A percentile compares a stretch with the other conserved stretches of the same genome.
These are phyloP conservation scores for Phoenix dactylifera DNA, from an alignment of 176 grass and related monocot species.

Conservation along the genomic window DNA sequence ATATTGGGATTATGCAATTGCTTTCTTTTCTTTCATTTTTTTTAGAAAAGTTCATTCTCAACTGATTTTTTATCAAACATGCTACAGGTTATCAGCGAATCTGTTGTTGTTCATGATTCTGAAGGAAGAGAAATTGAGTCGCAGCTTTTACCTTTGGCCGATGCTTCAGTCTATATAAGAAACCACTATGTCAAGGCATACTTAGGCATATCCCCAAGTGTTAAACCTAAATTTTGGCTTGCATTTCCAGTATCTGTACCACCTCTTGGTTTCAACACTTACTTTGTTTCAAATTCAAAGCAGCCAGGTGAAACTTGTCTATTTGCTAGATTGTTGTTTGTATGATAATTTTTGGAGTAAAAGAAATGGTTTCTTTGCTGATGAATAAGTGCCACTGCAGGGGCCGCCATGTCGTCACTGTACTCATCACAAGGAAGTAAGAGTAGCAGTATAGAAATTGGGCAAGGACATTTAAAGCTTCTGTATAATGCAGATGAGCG, in stretches of 20 bases:
- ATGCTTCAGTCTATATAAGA: conserved; percentile 45
- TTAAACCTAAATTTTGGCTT: conserved; percentile 84
- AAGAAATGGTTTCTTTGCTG: conserved; percentile 2
- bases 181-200: conserved; percentile 64
- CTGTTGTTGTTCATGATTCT: conserved; percentile 67
- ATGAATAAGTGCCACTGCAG: conserved; percentile 24
- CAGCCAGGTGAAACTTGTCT: conserved; percentile 42
- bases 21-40: too few relatives aligned
- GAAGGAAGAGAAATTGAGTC: conserved; percentile 84
- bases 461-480: conserved; percentile 70
- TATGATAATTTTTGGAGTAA: conserved; percentile 6
- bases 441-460: conserved; percentile 41
- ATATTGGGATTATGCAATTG: too few relatives aligned
- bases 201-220: conserved; percentile 32
- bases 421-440: conserved; percentile 47
- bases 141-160: conserved; percentile 64
- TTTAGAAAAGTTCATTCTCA: too few relatives aligned
- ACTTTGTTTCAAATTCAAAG: conserved; percentile 56
- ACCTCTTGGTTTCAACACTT: conserved; percentile 85
- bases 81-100: conserved; percentile 63
- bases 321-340: background rate
- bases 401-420: conserved; percentile 38
- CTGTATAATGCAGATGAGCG: conserved; percentile 41
- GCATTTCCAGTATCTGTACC: conserved; percentile 65
- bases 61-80: too few relatives aligned